Percentiles rank a stretch among this genome's conserved stretches.
These are phyloP conservation scores for Coemansia sp. DNA, from an alignment of 192 early-diverging fungal species.

Conservation along the genomic window DNA sequence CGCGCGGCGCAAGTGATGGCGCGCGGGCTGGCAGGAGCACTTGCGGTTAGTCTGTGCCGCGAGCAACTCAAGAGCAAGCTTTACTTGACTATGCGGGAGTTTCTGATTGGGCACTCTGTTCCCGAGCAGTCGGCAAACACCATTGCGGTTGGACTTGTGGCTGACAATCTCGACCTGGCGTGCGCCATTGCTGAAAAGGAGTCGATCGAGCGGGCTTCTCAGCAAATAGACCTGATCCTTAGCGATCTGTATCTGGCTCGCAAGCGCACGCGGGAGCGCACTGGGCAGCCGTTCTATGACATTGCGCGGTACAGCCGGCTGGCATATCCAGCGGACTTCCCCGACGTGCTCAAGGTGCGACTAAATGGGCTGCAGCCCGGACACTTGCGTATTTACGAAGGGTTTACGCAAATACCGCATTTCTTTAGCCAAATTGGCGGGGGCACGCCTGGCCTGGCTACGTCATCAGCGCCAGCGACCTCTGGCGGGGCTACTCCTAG, in stretches of 20 bases:
- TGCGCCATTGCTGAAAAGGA: constrained; percentile 95
- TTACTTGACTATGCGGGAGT: constrained; percentile 55
- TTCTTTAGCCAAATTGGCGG: constrained; percentile 59
- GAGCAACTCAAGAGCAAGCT: constrained; percentile 90
- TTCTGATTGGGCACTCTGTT: constrained; percentile 47
- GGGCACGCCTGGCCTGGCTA: constrained; percentile 18
- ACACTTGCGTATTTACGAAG: constrained; percentile 87
- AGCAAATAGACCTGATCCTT: constrained; percentile 92
- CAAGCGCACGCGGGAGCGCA: constrained; percentile 88
- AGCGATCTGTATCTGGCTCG: constrained; percentile 68
- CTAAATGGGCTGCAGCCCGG: constrained; percentile 75
- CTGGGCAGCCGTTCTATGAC: constrained; percentile 91
- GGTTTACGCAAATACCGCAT: constrained; percentile 73
- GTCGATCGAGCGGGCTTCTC: constrained; percentile 91
- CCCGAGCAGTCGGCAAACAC: constrained; percentile 69
- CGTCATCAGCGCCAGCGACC: background rate
- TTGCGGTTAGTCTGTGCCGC: constrained; percentile 91
- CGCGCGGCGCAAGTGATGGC: constrained; percentile 96
- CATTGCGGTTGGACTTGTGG: constrained; percentile 80
- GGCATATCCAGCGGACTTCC: constrained; percentile 83
- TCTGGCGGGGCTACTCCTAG: background rate
- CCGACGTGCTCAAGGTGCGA: constrained; percentile 85
- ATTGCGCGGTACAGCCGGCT: constrained; percentile 71
- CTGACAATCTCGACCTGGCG: constrained; percentile 93
- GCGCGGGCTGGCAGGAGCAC: constrained; percentile 82